Evolutionary conservation across 2,329 filamentous ascomycete genomes (phyloP).

Genomic region (Colletotrichum tropicicola): DNA sequence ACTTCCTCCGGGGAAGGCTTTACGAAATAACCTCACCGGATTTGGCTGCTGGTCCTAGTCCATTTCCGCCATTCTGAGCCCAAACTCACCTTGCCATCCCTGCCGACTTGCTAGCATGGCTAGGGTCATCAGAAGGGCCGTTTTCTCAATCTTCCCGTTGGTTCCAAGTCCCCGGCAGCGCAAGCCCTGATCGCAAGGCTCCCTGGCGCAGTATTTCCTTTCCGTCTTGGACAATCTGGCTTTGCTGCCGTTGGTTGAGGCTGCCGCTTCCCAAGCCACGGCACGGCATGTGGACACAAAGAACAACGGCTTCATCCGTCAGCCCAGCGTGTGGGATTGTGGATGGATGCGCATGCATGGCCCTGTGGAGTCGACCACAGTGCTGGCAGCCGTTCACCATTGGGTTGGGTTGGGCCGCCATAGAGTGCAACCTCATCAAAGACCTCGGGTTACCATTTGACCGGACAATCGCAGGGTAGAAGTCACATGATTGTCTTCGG

Average conservation of each 20-base stretch:
- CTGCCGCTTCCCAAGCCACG: slow-evolving; percentile 1
- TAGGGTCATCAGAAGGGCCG: slow-evolving; percentile 14
- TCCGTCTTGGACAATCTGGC: slow-evolving; percentile 6
- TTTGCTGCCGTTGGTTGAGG: neutral
- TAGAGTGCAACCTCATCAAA: slow-evolving; percentile 21
- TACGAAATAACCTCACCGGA: slow-evolving; percentile 2
- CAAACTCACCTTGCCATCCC: slow-evolving; percentile 2
- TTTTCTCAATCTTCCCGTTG: slow-evolving; percentile 17
- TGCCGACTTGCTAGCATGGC: slow-evolving; percentile 6
- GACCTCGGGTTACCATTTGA: neutral
- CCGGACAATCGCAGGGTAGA: neutral
- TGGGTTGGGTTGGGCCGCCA: slow-evolving; percentile 25
- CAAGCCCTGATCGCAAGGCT: slow-evolving; percentile 7
- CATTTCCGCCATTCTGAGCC: neutral
- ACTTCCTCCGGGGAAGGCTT: slow-evolving; percentile 12
- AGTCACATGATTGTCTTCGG: slow-evolving; percentile 12
- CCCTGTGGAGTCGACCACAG: slow-evolving; percentile 8
- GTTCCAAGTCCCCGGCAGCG: slow-evolving; percentile 19
- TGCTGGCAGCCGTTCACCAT: slow-evolving; percentile 15
- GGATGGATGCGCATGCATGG: slow-evolving; percentile 5
- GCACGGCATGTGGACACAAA: slow-evolving; percentile 10
- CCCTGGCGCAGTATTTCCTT: neutral
- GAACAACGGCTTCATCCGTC: slow-evolving; percentile 26
- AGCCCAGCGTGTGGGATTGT: slow-evolving; percentile 21
- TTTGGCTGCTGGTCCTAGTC: neutral